phyloP scores from a whole-genome alignment of 331 rosid species.

The Pyracantha coccinea region DNA sequence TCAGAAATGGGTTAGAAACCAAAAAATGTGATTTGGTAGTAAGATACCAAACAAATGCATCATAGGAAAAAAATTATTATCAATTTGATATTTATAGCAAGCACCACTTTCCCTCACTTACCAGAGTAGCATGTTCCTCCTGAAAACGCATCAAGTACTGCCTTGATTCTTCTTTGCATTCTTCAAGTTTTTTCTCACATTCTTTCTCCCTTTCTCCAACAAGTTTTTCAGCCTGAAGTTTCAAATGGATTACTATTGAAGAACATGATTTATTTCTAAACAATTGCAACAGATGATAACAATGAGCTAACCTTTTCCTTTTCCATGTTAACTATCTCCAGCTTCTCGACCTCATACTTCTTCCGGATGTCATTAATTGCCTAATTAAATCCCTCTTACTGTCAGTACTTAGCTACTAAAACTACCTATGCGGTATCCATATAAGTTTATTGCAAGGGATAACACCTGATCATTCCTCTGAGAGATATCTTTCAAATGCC shows the following conservation, averaged over 20 bases:
- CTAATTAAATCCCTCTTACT: constrained; percentile 29
- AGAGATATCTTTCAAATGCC: constrained; percentile 90
- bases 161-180: constrained; percentile 64
- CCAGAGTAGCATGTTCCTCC: constrained; percentile 73
- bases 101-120: constrained; percentile 23
- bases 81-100: constrained; percentile 10
- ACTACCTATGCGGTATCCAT: constrained; percentile 6
- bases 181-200: constrained; percentile 49
- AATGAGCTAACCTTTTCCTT: constrained; percentile 69
- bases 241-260: constrained; percentile 25
- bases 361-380: constrained; percentile 84
- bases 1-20: neutral
- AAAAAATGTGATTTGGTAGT: neutral
- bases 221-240: constrained; percentile 55
- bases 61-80: constrained; percentile 4
- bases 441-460: constrained; percentile 14
- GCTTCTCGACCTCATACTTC: constrained; percentile 82
- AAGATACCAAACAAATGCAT: neutral
- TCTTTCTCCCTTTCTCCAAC: constrained; percentile 51
- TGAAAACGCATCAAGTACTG: constrained; percentile 47
- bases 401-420: constrained; percentile 26
- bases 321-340: constrained; percentile 64
- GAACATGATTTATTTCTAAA: constrained; percentile 16
- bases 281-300: constrained; percentile 14
- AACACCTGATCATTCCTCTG: constrained; percentile 90